phyloP scores from a whole-genome alignment of 2,329 filamentous ascomycete genomes.

The Leptographium flavum region DNA sequence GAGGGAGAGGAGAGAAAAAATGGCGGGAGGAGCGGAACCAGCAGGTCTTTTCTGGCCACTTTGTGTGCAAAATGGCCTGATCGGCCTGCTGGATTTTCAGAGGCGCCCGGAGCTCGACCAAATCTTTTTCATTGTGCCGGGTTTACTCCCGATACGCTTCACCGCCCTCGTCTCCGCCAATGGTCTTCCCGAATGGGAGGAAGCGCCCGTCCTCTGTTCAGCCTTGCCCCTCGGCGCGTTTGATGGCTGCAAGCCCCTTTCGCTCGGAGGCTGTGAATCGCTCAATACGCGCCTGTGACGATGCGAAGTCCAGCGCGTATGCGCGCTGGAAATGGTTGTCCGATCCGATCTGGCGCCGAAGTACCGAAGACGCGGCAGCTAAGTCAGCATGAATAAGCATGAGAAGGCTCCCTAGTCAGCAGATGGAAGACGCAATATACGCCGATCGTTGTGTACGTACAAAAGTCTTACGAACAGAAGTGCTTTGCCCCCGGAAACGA shows the following conservation, averaged over 20 bases:
- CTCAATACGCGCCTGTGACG: no score
- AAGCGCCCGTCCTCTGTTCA: neutral
- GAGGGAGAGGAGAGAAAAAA: neutral
- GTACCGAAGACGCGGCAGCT: no score
- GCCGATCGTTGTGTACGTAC: no score
- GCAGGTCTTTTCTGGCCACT: neutral
- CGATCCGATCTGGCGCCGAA: no score
- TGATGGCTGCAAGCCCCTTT: neutral
- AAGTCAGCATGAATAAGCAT: no score
- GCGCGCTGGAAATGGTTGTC: no score
- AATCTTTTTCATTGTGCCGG: neutral
- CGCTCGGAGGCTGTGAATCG: no score
- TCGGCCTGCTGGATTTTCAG: neutral
- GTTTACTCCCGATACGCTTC: neutral
- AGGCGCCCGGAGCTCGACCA: neutral
- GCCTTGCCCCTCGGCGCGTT: neutral
- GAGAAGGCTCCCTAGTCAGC: no score
- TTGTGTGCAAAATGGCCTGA: neutral
- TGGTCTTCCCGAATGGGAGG: neutral
- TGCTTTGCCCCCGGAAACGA: no score
- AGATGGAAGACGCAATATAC: no score
- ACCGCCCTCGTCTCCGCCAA: neutral
- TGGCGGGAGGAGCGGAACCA: neutral
- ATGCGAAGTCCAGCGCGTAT: no score
- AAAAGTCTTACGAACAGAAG: no score